Base-by-base conservation (phyloP, 106 monocot genomes). In the Iris macrosiphon region DNA sequence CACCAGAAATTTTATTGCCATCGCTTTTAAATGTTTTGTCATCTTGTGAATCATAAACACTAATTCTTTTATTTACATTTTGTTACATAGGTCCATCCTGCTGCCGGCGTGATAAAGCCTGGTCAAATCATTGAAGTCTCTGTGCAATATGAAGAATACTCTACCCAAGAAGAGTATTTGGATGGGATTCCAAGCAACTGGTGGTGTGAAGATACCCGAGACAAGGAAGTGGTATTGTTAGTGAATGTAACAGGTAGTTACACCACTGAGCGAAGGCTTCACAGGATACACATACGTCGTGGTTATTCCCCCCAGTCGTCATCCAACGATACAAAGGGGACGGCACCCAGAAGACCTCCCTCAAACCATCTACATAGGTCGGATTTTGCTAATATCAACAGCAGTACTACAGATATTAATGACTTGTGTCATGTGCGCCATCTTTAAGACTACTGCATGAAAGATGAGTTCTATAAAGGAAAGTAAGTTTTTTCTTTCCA, bases 131-230 rank as follows among this genome's bases (percentile, higher is more conserved):
- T 72, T 14, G 95, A 95, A 63, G 74, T 95, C 3, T 35, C 70
- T 21, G 27, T 95, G 50, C 82, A 73, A 9, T 76, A 95, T 59
- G 95, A 89, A 19, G 95, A 95, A 2, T 67, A 68, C 38, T 70
- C 49, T 14, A 84, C 73, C 15, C 66, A 73, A 16, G 82, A 85
- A 75, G 85, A 79, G 55, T 77, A 56, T 66, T 64, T 77, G 12
- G 85, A 95, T 49, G 89, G 89, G 33, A 54, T 77, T 30, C 70
- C 75, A 25, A 75, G 81, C 13, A 95, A 72, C 23, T 81, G 81
- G 72, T 82, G 76, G 76, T 79, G 67, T 34, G 85, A 95, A 71
- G 74, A 82, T 61, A 72, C 76, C 6, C 71, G 76, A 31, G 89
- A 95, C 52, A 82, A 66, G 54, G 85, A 79, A 37, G 79, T 75